Conservation (phyloP, 2,329 filamentous ascomycete species). For the Aspergillus japonicus region DNA sequence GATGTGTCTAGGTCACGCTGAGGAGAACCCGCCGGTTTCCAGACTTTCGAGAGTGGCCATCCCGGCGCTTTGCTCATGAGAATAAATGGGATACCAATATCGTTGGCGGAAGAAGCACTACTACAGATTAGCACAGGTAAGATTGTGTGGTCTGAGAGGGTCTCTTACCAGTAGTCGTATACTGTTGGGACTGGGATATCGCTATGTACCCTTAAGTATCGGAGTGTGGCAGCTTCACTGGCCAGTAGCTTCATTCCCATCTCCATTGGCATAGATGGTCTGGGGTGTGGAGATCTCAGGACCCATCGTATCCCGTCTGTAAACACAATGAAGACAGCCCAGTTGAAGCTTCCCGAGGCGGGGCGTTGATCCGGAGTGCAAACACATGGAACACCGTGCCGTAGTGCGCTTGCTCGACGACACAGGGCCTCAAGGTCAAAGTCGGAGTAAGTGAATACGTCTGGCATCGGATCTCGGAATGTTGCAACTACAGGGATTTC, state of each 20-base stretch:
- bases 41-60: conserved; percentile 17
- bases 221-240: not conserved
- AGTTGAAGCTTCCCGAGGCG: not conserved
- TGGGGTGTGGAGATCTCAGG: not conserved
- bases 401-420: no score
- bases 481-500: no score
- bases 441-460: no score
- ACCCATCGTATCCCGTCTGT: not conserved
- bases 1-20: no score
- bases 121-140: no score
- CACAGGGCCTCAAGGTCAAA: no score
- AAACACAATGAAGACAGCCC: not conserved
- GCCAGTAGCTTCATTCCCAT: not conserved
- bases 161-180: no score
- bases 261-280: not conserved
- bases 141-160: no score
- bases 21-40: no score
- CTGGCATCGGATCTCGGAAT: no score
- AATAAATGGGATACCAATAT: conserved; percentile 34
- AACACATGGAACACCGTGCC: no score
- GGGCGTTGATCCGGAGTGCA: not conserved
- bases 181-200: not conserved
- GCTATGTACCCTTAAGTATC: not conserved
- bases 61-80: conserved; percentile 35
- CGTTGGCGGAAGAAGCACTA: conserved; percentile 15